These are phyloP conservation scores for Cryptococcus neoformans DNA, from an alignment of 1,284 basidiomycete genomes.

Conservation along the genomic window DNA sequence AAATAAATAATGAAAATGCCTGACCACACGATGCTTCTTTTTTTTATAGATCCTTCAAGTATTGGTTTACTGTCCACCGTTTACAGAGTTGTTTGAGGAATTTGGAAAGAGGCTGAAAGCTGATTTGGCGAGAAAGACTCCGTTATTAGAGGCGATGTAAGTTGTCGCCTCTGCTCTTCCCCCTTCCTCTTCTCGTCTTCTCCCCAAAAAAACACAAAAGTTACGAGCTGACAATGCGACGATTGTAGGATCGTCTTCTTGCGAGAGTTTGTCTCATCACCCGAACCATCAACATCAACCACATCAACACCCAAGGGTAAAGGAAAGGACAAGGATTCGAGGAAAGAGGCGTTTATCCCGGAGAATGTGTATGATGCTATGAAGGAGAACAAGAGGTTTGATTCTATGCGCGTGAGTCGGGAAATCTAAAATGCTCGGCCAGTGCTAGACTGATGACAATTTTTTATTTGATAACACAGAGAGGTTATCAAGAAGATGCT, in stretches of 20 bases:
- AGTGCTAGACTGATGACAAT: not conserved
- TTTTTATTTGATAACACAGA: conserved; percentile 48
- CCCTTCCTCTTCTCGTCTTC: too few species aligned
- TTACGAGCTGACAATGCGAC: not conserved
- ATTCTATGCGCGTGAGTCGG: conserved; percentile 75
- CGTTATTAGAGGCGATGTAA: conserved; percentile 73
- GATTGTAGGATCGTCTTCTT: conserved; percentile 62
- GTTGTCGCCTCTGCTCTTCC: conserved; percentile 11
- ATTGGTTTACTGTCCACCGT: conserved; percentile 82
- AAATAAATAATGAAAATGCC: too few species aligned
- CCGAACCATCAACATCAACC: conserved; percentile 15
- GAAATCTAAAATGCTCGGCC: not conserved
- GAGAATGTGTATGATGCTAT: conserved; percentile 92
- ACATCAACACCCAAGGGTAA: conserved; percentile 9
- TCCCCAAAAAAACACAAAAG: not conserved
- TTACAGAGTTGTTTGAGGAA: conserved; percentile 73
- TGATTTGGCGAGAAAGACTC: conserved; percentile 58
- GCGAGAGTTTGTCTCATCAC: conserved; percentile 61
- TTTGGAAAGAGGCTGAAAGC: conserved; percentile 59
- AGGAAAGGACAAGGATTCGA: conserved; percentile 23
- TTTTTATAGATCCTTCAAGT: conserved; percentile 69
- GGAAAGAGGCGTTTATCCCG: conserved; percentile 72
- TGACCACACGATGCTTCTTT: not conserved
- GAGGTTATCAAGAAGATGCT: conserved; percentile 95
- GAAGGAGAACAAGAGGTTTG: conserved; percentile 91